A percentile compares a stretch with the other conserved stretches of the same genome.
phyloP scores from a whole-genome alignment of 441 rosid species.

The Gossypium davidsonii region DNA sequence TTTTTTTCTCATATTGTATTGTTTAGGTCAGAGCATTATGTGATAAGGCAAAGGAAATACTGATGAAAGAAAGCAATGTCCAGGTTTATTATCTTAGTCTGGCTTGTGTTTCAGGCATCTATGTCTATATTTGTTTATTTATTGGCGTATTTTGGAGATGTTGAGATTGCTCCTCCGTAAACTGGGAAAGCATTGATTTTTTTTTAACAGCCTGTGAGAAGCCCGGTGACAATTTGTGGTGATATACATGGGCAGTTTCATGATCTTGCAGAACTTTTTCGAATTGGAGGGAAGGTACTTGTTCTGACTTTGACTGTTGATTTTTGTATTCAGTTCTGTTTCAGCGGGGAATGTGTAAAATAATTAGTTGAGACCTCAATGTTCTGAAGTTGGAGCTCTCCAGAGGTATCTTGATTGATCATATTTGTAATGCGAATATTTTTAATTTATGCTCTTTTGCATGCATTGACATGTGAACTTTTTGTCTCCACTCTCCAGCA shows the following conservation, averaged over 20 bases:
- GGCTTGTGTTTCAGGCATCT: not conserved
- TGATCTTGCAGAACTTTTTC: slow-evolving; percentile 72
- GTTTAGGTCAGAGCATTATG: slow-evolving; percentile 59
- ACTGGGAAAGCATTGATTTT: slow-evolving; percentile 5
- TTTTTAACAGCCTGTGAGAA: slow-evolving; percentile 56
- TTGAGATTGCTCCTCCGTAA: slow-evolving; percentile 7
- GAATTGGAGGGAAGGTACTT: slow-evolving; percentile 56
- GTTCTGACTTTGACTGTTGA: slow-evolving; percentile 3
- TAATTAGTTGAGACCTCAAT: slow-evolving; percentile 15
- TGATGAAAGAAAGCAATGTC: slow-evolving; percentile 74
- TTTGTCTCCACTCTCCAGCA: not conserved
- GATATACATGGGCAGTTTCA: slow-evolving; percentile 75
- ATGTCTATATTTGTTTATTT: not conserved
- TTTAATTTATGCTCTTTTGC: not conserved
- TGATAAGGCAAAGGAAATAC: slow-evolving; percentile 70
- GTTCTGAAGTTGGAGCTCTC: slow-evolving; percentile 27
- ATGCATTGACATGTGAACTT: not conserved
- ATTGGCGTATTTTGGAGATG: not conserved
- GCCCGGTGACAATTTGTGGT: slow-evolving; percentile 69
- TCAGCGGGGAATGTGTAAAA: slow-evolving; percentile 11
- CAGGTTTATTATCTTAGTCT: slow-evolving; percentile 36
- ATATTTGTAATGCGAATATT: not conserved
- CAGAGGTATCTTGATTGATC: slow-evolving; percentile 19
- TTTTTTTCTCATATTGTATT: slow-evolving; percentile 8
- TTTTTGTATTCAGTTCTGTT: slow-evolving; percentile 11